Evolutionary conservation across 1,284 basidiomycete genomes (phyloP), one percentile per base, ranked within the genome.

Genomic region (Microbotryum silenes-acaulis): DNA sequence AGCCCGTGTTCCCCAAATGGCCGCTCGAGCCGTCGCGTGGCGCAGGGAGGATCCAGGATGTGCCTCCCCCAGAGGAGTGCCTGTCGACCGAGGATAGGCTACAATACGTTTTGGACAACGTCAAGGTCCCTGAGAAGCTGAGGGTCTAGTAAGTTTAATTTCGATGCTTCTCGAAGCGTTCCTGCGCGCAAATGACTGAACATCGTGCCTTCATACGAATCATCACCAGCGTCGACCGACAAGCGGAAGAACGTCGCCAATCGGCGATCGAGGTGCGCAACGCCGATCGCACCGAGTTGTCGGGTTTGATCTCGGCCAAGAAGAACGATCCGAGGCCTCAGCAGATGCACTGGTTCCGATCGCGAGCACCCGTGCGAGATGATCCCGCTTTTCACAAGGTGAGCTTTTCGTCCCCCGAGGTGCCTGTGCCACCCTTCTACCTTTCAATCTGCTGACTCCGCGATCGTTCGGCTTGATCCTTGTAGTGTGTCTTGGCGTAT

Each of bases 401-500:
- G 59, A 56, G 79, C 42, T 23, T 27, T 20, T 21, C 9, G 1
- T 21, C 14, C 9, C 42, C 10, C 33, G 14, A 14, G 29, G 44
- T n/a, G 23, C 51, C n/a, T 20, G 4, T 31, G n/a, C 3, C 25
- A 12, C 49, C 7, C 57, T 27, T 57, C 20, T 42, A n/a, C 62
- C 47, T 18, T 42, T 21, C 8, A 31, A 31, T 31, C 9, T 31
- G 9, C 31, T 46, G 31, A 54, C 23, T 25, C 31, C 6, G n/a
- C 1, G 6, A 31, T 23, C 9, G 31, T n/a, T 37, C 2, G 18
- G n/a, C 21, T 29, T 23, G 20, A 20, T 23, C 37, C n/a, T 25
- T 56, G 4, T 70, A 91, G 88, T 89, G 88, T 69, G 89, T 94
- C 63, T 79, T 93, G 56, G 84, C 85, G 4, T 94, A 91, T 71